These are phyloP conservation scores for Tephrocybe sp. DNA, from an alignment of 768 basidiomycete genomes.

Conservation along the genomic window DNA sequence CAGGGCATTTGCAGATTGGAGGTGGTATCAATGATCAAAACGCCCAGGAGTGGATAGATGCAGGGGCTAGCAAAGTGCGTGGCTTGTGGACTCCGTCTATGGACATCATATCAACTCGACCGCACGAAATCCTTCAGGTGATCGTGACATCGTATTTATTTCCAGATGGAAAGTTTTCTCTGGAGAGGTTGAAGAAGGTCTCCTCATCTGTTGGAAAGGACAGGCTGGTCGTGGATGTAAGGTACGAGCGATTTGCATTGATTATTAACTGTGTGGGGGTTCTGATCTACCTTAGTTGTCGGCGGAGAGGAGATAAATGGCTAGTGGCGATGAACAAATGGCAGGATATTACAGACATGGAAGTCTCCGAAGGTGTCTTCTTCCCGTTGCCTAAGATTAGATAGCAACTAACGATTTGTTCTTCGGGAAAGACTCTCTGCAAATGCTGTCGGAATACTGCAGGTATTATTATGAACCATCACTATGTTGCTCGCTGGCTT, in stretches of 20 bases:
- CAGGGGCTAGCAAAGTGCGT: constrained; percentile 82
- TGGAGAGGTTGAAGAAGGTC: constrained; percentile 64
- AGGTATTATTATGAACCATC: constrained; percentile 43
- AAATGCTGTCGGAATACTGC: constrained; percentile 76
- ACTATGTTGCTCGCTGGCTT: constrained; percentile 1
- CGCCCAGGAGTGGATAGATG: constrained; percentile 79
- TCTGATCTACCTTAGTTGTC: no score
- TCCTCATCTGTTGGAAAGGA: constrained; percentile 73
- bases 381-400: no score
- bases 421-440: constrained; percentile 76
- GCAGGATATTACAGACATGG: constrained; percentile 95
- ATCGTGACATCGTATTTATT: constrained; percentile 98
- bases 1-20: constrained; percentile 83
- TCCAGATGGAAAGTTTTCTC: constrained; percentile 74
- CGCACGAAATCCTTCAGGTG: constrained; percentile 50
- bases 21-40: constrained; percentile 87
- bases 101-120: neutral
- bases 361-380: constrained; percentile 71
- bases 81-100: neutral
- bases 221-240: constrained; percentile 90
- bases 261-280: neutral
- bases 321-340: constrained; percentile 98
- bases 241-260: constrained; percentile 41
- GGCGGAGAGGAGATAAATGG: constrained; percentile 75
- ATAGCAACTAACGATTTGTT: no score